phyloP scores from a whole-genome alignment of 2,329 filamentous ascomycete genomes.

The Penicillium brasilianum region DNA sequence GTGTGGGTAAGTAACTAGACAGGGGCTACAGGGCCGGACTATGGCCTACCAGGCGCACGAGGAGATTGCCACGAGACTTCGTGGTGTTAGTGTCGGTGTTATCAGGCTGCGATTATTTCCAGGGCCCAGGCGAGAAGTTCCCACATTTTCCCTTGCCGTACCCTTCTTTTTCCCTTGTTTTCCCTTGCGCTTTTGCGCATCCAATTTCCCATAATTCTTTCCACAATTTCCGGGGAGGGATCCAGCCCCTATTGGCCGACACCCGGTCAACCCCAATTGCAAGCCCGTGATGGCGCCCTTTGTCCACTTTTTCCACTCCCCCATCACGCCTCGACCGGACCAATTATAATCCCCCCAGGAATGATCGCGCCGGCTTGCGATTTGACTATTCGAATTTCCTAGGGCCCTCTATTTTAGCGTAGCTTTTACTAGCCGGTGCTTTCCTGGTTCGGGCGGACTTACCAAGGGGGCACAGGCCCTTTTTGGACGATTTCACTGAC shows the following conservation, averaged over 20 bases:
- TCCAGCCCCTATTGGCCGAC: background rate
- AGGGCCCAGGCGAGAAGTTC: background rate
- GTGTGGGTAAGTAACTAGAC: background rate
- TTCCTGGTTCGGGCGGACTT: constrained; percentile 7
- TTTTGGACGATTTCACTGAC: background rate
- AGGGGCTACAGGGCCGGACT: background rate
- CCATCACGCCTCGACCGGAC: background rate
- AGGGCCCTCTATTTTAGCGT: background rate
- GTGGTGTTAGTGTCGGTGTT: too few relatives aligned
- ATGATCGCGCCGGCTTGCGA: background rate
- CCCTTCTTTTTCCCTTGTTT: background rate
- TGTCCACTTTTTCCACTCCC: too few relatives aligned
- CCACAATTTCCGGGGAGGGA: background rate
- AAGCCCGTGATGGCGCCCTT: background rate
- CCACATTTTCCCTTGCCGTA: background rate
- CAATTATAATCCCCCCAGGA: background rate
- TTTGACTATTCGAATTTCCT: background rate
- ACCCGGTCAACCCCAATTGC: background rate
- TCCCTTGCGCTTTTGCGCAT: background rate
- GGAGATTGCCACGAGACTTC: background rate
- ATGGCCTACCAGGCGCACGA: background rate
- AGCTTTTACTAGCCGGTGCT: background rate
- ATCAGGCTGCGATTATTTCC: background rate
- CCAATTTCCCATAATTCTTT: constrained; percentile 1
- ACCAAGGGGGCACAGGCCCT: background rate